A percentile compares a stretch with the other conserved stretches of the same genome.
Conservation (phyloP, 2,329 filamentous ascomycete species). For the Penicillium sp. region DNA sequence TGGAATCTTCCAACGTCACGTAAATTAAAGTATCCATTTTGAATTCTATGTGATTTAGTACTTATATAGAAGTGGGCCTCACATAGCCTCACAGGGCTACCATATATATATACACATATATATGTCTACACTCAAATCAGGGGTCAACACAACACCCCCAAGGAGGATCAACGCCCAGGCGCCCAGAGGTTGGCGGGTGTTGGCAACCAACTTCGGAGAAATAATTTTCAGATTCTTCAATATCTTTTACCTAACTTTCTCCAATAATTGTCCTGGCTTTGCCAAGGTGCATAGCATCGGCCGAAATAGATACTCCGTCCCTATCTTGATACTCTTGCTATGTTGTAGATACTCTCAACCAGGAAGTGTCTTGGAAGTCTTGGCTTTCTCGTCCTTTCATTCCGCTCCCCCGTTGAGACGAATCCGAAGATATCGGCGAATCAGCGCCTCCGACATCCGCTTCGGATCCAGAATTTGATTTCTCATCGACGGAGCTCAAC, state of each 20-base stretch:
- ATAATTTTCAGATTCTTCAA: conserved; percentile 4
- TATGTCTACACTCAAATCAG: neutral
- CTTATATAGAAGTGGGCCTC: neutral
- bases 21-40: neutral
- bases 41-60: neutral
- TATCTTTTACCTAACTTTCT: conserved; percentile 14
- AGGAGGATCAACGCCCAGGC: neutral
- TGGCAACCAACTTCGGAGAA: conserved; percentile 8
- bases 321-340: neutral
- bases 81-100: neutral
- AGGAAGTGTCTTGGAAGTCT: conserved; percentile 4
- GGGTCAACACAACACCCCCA: neutral
- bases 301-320: neutral
- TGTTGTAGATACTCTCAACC: neutral
- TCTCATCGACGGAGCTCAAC: neutral
- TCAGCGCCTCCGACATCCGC: neutral
- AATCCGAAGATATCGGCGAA: conserved; percentile 1
- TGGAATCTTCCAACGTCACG: neutral
- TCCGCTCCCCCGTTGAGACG: conserved; percentile 5
- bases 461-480: neutral
- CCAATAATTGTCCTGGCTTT: conserved; percentile 1
- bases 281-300: neutral
- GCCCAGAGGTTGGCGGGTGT: conserved; percentile 15
- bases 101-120: neutral
- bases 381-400: conserved; percentile 6